Base-by-base conservation (phyloP, 2,329 filamentous ascomycete genomes). In the Beauveria asiatica region DNA sequence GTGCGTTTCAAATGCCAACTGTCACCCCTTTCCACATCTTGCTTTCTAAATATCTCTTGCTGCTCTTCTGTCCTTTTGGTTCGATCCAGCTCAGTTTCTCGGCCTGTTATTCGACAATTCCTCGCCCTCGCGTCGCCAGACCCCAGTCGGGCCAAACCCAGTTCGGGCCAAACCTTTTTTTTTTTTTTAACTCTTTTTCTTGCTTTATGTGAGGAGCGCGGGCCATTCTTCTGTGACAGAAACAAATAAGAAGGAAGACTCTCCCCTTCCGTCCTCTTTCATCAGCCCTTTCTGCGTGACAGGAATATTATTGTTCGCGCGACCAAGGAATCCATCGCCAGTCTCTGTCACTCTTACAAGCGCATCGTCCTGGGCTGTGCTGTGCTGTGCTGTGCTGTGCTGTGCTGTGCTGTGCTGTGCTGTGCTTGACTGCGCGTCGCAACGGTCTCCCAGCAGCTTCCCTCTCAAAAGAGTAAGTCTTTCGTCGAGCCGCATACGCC, bases 391-490 rank as follows among this genome's bases (percentile, higher is more conserved):
- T 44, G 25, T 21, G 21, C 21, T 2, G 2, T 21, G 21, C 46
- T 50, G 46, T 50, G 37, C 46, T 30, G 39, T 50, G 23, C 39
- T 44, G 25, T 21, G 21, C 21, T 2, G 2, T 21, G 21, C 46
- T 50, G 46, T 50, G 37, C 46, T 30, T 57, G 54, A 57, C 54
- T 10, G 19, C 27, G 16, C n/a, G 9, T 39, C n/a, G 13, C 8
- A 49, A 25, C 54, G 54, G 54, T 8, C n/a, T 21, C 11, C 10
- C 27, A 19, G 27, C 30, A 30, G 21, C 5, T 1, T 13, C 2
- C 5, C 42, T 33, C 56, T 58, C 46, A 58, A 58, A 58, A 51
- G 56, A 58, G 56, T 44, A 58, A 58, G 56, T 51, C 23, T 42
- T 30, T 44, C 21, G 37, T 13, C 44, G 50, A 21, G 33, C 39